Evolutionary conservation across 2,329 filamentous ascomycete genomes (phyloP).

Genomic region (Pestalotiopsis sp.): DNA sequence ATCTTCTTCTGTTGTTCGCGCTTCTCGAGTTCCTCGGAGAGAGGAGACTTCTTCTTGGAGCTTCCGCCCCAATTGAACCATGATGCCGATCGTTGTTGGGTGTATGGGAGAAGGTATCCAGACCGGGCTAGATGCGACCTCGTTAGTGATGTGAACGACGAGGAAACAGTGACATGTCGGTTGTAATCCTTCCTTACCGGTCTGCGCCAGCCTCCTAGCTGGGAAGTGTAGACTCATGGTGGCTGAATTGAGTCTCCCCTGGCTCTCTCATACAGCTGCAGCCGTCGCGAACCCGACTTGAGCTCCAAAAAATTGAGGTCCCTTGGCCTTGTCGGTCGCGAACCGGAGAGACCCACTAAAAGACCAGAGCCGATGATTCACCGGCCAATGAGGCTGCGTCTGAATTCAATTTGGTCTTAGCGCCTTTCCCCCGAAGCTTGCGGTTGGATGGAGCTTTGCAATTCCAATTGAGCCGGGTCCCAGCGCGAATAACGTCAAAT

Average conservation of each 20-base stretch:
- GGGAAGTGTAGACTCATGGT: constrained; percentile 69
- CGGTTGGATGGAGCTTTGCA: constrained; percentile 6
- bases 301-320: constrained; percentile 15
- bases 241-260: constrained; percentile 19
- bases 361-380: not conserved
- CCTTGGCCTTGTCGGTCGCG: not conserved
- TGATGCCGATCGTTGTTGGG: constrained; percentile 46
- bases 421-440: not conserved
- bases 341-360: not conserved
- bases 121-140: constrained; percentile 18
- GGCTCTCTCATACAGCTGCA: not conserved
- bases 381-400: constrained; percentile 6
- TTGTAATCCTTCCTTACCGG: constrained; percentile 49
- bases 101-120: constrained; percentile 30
- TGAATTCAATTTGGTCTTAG: constrained; percentile 12
- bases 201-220: constrained; percentile 60
- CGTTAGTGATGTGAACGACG: not conserved
- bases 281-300: constrained; percentile 10
- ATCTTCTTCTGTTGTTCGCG: constrained; percentile 45
- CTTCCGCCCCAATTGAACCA: constrained; percentile 42
- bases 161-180: too few species aligned
- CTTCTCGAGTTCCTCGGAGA: constrained; percentile 33
- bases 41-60: constrained; percentile 21
- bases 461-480: not conserved
- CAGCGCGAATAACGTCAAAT: constrained; percentile 19